Percentiles rank a stretch among this genome's conserved stretches.
Conservation (phyloP, 768 basidiomycete genomes). For the Goffeauzyma gilvescens region DNA sequence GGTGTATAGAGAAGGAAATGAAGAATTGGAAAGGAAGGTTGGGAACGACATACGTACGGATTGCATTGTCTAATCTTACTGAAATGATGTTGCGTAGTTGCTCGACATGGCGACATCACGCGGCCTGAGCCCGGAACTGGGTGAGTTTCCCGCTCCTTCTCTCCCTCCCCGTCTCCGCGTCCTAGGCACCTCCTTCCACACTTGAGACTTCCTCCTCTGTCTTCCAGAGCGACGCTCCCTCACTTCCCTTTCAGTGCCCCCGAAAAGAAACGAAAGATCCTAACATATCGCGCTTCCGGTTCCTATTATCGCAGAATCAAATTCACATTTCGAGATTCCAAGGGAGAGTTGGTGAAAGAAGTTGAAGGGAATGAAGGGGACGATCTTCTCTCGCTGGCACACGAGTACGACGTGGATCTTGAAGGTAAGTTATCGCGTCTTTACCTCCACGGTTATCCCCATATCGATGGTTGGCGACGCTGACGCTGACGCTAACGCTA, state of each 20-base stretch:
- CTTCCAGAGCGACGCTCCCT: background rate
- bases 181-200: background rate
- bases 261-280: background rate
- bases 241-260: background rate
- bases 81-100: slow-evolving; percentile 8
- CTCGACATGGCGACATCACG: slow-evolving; percentile 21
- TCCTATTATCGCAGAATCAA: slow-evolving; percentile 44
- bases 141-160: slow-evolving; percentile 8
- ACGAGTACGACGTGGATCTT: slow-evolving; percentile 86
- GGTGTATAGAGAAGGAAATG: background rate
- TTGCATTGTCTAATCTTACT: background rate
- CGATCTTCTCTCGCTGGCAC: slow-evolving; percentile 71
- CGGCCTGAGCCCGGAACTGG: slow-evolving; percentile 26
- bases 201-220: background rate
- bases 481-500: background rate
- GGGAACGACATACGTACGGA: background rate
- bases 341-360: slow-evolving; percentile 63
- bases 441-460: background rate
- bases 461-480: too few relatives aligned
- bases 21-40: background rate
- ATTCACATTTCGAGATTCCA: slow-evolving; percentile 73
- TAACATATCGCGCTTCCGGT: background rate
- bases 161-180: background rate
- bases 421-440: slow-evolving; percentile 45
- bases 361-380: slow-evolving; percentile 88